Percentiles rank a stretch among this genome's conserved stretches.
Evolutionary conservation across 169 alveolate genomes (phyloP).

Genomic region (Plasmodium sp.): DNA sequence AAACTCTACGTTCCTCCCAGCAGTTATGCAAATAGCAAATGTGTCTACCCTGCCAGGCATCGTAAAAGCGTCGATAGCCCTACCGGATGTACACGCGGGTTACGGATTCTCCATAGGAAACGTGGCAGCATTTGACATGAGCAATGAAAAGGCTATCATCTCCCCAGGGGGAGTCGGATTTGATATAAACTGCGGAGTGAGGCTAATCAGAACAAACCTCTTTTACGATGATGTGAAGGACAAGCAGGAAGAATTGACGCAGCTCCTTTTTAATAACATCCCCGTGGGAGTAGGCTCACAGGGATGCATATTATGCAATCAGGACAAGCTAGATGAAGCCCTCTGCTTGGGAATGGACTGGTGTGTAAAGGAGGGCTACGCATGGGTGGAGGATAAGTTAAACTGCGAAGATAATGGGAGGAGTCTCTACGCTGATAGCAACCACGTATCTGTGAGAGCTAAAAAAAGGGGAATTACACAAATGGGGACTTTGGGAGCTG

Average conservation of each 20-base stretch:
- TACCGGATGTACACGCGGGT: conserved; percentile 92
- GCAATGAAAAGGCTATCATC: conserved; percentile 84
- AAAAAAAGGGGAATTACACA: conserved; percentile 92
- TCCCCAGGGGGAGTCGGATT: conserved; percentile 95
- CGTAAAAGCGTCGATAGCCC: conserved; percentile 87
- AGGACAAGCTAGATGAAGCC: conserved; percentile 81
- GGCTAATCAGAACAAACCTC: conserved; percentile 83
- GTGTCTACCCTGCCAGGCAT: conserved; percentile 93
- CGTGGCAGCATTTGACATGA: conserved; percentile 93
- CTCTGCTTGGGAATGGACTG: conserved; percentile 90
- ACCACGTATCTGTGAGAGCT: conserved; percentile 88
- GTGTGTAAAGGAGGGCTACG: conserved; percentile 81
- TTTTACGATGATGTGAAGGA: conserved; percentile 79
- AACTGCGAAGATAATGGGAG: conserved; percentile 91
- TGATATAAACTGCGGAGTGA: conserved; percentile 93
- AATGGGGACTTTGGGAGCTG: conserved; percentile 94
- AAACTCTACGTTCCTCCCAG: conserved; percentile 89
- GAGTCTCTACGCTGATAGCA: conserved; percentile 89
- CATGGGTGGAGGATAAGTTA: conserved; percentile 90
- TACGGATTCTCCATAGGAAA: conserved; percentile 93
- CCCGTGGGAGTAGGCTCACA: conserved; percentile 94
- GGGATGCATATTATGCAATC: conserved; percentile 84
- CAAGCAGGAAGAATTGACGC: conserved; percentile 86
- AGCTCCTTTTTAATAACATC: conserved; percentile 88
- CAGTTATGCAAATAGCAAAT: conserved; percentile 90